Evolutionary conservation across 2,329 filamentous ascomycete species (phyloP).

Genomic region (Arachnomyces sp.): DNA sequence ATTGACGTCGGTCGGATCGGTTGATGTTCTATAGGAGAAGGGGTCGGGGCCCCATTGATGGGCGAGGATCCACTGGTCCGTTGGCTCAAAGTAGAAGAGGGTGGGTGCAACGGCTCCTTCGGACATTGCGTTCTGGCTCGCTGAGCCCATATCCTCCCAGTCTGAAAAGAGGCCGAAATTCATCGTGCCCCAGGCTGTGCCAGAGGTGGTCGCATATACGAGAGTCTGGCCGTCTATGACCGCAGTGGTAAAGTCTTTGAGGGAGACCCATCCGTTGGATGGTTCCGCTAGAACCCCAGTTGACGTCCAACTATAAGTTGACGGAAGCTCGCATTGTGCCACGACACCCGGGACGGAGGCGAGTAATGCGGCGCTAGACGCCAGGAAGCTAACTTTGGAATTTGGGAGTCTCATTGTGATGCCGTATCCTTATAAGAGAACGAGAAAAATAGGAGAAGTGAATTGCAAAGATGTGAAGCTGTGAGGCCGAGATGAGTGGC

Average conservation of each 20-base stretch:
- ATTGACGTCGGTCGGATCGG: constrained; percentile 48
- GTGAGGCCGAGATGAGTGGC: too few species aligned
- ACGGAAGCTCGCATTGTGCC: constrained; percentile 42
- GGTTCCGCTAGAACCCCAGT: constrained; percentile 44
- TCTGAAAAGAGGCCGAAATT: constrained; percentile 48
- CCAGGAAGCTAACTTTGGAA: too few species aligned
- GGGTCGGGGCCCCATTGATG: constrained; percentile 55
- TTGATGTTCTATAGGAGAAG: constrained; percentile 54
- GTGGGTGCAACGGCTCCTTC: constrained; percentile 48
- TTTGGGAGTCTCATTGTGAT: too few species aligned
- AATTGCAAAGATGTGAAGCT: too few species aligned
- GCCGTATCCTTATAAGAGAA: too few species aligned
- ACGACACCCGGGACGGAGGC: too few species aligned
- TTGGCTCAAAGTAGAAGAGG: constrained; percentile 55
- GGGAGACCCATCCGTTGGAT: constrained; percentile 45
- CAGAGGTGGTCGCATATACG: constrained; percentile 48
- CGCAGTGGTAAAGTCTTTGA: constrained; percentile 56
- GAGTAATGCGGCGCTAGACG: too few species aligned
- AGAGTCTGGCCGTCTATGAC: constrained; percentile 51
- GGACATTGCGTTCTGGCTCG: constrained; percentile 46
- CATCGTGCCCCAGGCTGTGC: constrained; percentile 49
- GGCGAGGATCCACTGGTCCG: constrained; percentile 56
- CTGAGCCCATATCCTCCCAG: constrained; percentile 45
- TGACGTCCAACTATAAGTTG: constrained; percentile 49
- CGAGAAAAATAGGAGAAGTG: too few species aligned